These are phyloP conservation scores for Mortierella sp. DNA, from an alignment of 371 early-diverging fungal genomes.

Conservation along the genomic window DNA sequence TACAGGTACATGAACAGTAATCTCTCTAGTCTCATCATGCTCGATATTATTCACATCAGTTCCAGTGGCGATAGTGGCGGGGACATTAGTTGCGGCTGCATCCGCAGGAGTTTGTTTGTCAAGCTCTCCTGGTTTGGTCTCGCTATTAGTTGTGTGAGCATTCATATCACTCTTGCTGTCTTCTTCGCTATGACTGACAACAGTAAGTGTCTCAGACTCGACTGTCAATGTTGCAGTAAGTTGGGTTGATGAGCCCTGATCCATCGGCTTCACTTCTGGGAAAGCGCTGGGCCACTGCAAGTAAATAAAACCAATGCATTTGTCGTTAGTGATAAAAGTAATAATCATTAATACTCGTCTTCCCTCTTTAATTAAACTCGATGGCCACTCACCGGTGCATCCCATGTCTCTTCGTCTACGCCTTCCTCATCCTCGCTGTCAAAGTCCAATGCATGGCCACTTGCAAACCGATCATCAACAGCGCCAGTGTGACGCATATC, in stretches of 20 bases:
- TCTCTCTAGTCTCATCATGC: neutral
- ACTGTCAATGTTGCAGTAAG: constrained; percentile 2
- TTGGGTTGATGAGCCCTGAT: neutral
- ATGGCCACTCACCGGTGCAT: constrained; percentile 27
- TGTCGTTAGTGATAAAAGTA: neutral
- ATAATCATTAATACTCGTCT: neutral
- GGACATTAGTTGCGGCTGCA: neutral
- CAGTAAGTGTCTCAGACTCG: neutral
- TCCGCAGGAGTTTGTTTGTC: neutral
- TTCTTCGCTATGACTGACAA: neutral
- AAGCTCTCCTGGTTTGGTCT: neutral
- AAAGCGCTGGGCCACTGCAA: constrained; percentile 14
- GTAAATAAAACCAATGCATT: neutral
- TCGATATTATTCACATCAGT: neutral
- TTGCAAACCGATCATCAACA: constrained; percentile 21
- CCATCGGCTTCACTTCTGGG: neutral
- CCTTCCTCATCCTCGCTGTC: constrained; percentile 52
- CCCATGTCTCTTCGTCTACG: constrained; percentile 54
- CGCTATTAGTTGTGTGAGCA: neutral
- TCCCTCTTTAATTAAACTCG: neutral
- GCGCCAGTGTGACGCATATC: constrained; percentile 30
- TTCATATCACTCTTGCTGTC: neutral
- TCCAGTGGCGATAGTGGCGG: neutral
- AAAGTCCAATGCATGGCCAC: constrained; percentile 26
- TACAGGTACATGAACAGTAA: constrained; percentile 3